phyloP scores from a whole-genome alignment of 2,329 filamentous ascomycete species.

The Magnaporthiopsis rhizophila region DNA sequence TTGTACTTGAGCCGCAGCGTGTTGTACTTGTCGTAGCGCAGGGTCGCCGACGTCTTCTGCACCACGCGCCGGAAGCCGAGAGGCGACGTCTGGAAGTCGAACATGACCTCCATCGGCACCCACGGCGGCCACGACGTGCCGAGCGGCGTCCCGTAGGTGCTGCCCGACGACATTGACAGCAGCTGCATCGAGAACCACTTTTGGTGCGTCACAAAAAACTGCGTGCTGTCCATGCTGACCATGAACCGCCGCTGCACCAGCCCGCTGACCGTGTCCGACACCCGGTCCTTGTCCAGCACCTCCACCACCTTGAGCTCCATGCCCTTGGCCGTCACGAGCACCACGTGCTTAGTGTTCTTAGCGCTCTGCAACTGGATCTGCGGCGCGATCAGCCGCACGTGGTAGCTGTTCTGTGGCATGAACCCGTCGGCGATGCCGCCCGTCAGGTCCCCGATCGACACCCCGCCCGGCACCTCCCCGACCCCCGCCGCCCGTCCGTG shows the following conservation, averaged over 20 bases:
- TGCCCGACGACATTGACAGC: constrained; percentile 88
- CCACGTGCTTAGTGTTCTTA: constrained; percentile 94
- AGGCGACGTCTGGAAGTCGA: constrained; percentile 86
- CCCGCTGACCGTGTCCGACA: constrained; percentile 88
- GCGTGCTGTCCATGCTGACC: constrained; percentile 92
- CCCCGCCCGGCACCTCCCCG: constrained; percentile 19
- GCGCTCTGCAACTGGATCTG: constrained; percentile 98
- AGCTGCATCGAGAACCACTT: constrained; percentile 81
- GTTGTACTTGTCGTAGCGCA: constrained; percentile 98
- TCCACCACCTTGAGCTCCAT: constrained; percentile 98
- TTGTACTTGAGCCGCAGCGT: constrained; percentile 94
- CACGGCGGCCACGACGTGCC: constrained; percentile 94
- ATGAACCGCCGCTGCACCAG: constrained; percentile 91
- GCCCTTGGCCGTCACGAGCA: constrained; percentile 90
- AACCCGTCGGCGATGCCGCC: constrained; percentile 82
- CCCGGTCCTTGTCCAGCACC: constrained; percentile 92
- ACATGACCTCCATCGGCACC: constrained; percentile 98
- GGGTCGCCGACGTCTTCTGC: constrained; percentile 87
- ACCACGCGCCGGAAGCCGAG: constrained; percentile 98
- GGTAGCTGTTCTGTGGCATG: constrained; percentile 84
- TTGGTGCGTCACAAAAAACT: constrained; percentile 95
- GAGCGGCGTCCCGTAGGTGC: constrained; percentile 77
- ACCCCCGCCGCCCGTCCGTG: constrained; percentile 21
- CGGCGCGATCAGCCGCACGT: constrained; percentile 88
- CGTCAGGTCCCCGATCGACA: constrained; percentile 53